phyloP scores from a whole-genome alignment of 192 early-diverging fungal genomes.

The Mortierella claussenii region DNA sequence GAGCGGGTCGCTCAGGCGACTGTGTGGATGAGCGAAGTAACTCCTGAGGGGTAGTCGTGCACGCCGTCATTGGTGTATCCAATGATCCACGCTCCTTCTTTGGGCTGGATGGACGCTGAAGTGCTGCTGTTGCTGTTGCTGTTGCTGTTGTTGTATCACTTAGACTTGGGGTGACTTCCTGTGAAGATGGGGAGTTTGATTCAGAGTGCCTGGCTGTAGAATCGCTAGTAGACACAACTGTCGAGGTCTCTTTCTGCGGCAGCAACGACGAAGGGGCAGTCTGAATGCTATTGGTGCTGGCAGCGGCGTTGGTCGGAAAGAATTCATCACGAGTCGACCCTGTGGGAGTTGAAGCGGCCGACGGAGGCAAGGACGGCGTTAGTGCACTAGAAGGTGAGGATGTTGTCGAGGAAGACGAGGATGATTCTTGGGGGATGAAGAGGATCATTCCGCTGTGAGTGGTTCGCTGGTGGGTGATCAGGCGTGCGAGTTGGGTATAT shows the following conservation, averaged over 20 bases:
- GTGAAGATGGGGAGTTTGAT: not conserved
- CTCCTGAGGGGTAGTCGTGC: too few species aligned
- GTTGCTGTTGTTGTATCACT: not conserved
- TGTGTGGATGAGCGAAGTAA: too few species aligned
- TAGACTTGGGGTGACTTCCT: not conserved
- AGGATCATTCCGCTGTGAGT: constrained; percentile 52
- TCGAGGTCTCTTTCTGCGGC: not conserved
- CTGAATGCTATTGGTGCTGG: too few species aligned
- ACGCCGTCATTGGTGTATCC: too few species aligned
- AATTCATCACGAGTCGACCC: not conserved
- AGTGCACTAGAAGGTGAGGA: constrained; percentile 18
- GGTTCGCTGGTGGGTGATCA: constrained; percentile 49
- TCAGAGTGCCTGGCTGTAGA: not conserved
- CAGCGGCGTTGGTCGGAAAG: not conserved
- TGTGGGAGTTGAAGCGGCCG: constrained; percentile 1
- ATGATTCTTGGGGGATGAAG: constrained; percentile 51
- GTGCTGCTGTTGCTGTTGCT: not conserved
- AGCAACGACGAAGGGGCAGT: too few species aligned
- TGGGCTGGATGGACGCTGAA: too few species aligned
- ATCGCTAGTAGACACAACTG: not conserved
- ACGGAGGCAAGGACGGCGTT: constrained; percentile 1
- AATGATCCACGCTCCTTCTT: too few species aligned
- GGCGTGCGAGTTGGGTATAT: constrained; percentile 46
- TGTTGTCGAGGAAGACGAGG: constrained; percentile 15
- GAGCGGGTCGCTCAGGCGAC: too few species aligned